A percentile compares a stretch with the other conserved stretches of the same genome.
Evolutionary conservation across 2,329 filamentous ascomycete genomes (phyloP).

Genomic region (Aspergillus puulaauensis): DNA sequence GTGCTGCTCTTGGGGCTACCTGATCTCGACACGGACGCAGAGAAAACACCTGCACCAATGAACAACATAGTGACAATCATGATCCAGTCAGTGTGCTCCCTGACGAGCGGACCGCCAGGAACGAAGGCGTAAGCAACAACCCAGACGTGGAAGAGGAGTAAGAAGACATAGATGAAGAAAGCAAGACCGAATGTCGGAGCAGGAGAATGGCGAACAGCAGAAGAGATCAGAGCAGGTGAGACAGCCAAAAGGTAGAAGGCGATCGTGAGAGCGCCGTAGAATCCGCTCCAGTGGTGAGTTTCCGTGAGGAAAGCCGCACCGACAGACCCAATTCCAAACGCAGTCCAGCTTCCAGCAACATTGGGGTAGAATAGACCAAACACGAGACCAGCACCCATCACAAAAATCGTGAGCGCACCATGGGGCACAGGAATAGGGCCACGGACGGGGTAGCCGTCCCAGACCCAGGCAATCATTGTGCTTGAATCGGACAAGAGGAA

Average conservation of each 20-base stretch:
- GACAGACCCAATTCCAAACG: conserved; percentile 73
- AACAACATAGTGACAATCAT: conserved; percentile 83
- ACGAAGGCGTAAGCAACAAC: conserved; percentile 98
- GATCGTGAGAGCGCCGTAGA: conserved; percentile 74
- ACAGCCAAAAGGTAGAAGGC: conserved; percentile 81
- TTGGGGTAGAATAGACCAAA: conserved; percentile 72
- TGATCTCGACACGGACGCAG: conserved; percentile 57
- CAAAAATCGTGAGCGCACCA: conserved; percentile 78
- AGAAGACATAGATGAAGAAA: conserved; percentile 87
- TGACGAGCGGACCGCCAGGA: conserved; percentile 85
- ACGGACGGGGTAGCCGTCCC: conserved; percentile 90
- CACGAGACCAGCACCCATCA: conserved; percentile 80
- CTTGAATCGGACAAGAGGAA: conserved; percentile 94
- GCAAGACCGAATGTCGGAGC: conserved; percentile 81
- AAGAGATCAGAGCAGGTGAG: conserved; percentile 70
- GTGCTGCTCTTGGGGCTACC: conserved; percentile 43
- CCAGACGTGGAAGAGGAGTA: conserved; percentile 98
- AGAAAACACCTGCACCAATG: conserved; percentile 82
- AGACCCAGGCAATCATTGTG: conserved; percentile 98
- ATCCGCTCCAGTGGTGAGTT: conserved; percentile 82
- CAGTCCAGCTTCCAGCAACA: conserved; percentile 73
- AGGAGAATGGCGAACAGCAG: conserved; percentile 74
- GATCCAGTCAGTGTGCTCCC: conserved; percentile 94
- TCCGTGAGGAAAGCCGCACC: conserved; percentile 77
- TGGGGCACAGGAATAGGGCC: conserved; percentile 89